A percentile compares a stretch with the other conserved stretches of the same genome.
Conservation (phyloP, 2,329 filamentous ascomycete species). For the Zalaria sp. region DNA sequence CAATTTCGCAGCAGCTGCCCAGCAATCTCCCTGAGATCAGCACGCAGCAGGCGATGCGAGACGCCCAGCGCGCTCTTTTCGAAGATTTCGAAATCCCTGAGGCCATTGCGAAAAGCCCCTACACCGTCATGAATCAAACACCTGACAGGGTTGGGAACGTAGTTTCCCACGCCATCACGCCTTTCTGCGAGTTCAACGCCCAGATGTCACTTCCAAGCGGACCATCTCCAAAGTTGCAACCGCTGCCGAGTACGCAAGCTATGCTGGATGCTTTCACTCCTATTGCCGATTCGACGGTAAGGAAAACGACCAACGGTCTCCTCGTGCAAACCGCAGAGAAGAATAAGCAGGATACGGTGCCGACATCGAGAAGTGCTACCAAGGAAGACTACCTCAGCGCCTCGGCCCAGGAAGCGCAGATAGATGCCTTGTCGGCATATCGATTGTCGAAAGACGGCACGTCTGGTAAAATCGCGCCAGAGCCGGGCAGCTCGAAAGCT, state of each 20-base stretch:
- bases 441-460: too few species aligned
- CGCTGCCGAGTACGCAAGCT: slow-evolving; percentile 28
- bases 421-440: too few species aligned
- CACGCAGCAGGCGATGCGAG: slow-evolving; percentile 10
- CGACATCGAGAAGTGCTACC: too few species aligned
- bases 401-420: too few species aligned
- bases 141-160: slow-evolving; percentile 19
- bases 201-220: slow-evolving; percentile 9
- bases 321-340: too few species aligned
- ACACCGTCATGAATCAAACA: slow-evolving; percentile 14
- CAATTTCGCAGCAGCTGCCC: slow-evolving; percentile 6
- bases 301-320: too few species aligned
- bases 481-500: too few species aligned
- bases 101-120: slow-evolving; percentile 7
- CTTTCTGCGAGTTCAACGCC: slow-evolving; percentile 7
- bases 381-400: too few species aligned
- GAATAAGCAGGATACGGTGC: too few species aligned
- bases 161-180: slow-evolving; percentile 13
- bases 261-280: slow-evolving; percentile 22
- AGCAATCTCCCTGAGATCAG: slow-evolving; percentile 15
- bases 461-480: too few species aligned
- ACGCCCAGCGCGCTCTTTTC: slow-evolving; percentile 7
- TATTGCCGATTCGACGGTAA: neutral
- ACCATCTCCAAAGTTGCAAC: slow-evolving; percentile 8
- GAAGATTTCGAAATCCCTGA: slow-evolving; percentile 1